A percentile compares a stretch with the other conserved stretches of the same genome.
Evolutionary conservation across 2,329 filamentous ascomycete species (phyloP).

Genomic region (Cercospora citrullina): DNA sequence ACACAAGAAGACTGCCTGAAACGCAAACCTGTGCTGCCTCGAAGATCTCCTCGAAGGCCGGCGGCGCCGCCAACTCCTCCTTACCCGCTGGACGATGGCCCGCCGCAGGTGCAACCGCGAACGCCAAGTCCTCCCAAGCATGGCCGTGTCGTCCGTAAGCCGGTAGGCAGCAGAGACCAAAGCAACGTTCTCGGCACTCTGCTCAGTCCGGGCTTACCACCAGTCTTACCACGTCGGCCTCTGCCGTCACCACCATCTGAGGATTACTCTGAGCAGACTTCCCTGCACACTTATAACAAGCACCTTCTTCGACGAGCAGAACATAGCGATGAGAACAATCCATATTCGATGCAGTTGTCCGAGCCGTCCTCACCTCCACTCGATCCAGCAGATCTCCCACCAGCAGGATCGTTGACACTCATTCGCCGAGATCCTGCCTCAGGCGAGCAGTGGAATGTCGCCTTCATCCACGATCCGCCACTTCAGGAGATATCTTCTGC

Average conservation of each 20-base stretch:
- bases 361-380: constrained; percentile 13
- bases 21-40: constrained; percentile 26
- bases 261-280: constrained; percentile 23
- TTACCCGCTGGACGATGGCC: constrained; percentile 23
- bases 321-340: constrained; percentile 30
- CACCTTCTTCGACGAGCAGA: constrained; percentile 27
- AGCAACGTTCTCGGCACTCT: not conserved
- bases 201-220: constrained; percentile 25
- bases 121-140: constrained; percentile 18
- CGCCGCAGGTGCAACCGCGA: constrained; percentile 6
- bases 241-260: constrained; percentile 33
- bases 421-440: constrained; percentile 54
- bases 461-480: constrained; percentile 50
- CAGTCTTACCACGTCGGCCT: constrained; percentile 27
- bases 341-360: constrained; percentile 27
- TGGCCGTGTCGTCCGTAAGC: constrained; percentile 31
- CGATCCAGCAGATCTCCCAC: constrained; percentile 14
- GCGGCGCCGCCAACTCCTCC: constrained; percentile 24
- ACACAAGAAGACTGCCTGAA: constrained; percentile 20
- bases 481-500: constrained; percentile 49
- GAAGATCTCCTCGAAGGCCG: constrained; percentile 24
- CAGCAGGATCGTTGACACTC: constrained; percentile 44
- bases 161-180: constrained; percentile 17
- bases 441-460: constrained; percentile 54
- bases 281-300: constrained; percentile 30